Evolutionary conservation across 306 rosid genomes (phyloP).

Genomic region (Cicer cuneatum): DNA sequence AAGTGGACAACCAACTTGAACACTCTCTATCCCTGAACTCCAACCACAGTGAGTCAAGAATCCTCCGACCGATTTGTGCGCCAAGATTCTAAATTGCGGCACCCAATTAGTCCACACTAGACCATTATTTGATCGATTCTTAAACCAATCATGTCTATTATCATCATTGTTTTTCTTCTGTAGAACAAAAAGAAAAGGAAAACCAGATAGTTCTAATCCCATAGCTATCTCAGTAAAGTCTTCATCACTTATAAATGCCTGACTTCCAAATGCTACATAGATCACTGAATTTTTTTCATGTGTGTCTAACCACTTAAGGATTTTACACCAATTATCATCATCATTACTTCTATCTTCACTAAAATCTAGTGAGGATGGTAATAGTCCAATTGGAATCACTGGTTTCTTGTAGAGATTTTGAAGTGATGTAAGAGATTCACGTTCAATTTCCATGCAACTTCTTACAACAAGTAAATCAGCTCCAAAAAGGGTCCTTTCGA

Average conservation of each 20-base stretch:
- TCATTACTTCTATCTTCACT: not conserved
- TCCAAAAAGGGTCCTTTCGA: not conserved
- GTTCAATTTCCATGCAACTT: slow-evolving; percentile 47
- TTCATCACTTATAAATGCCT: slow-evolving; percentile 23
- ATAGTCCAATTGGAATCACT: slow-evolving; percentile 48
- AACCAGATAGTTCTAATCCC: slow-evolving; percentile 25
- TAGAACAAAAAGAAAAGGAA: not conserved
- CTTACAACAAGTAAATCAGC: slow-evolving; percentile 39
- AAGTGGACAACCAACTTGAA: slow-evolving; percentile 27
- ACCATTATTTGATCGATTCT: slow-evolving; percentile 11
- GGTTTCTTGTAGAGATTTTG: slow-evolving; percentile 10
- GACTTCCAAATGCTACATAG: slow-evolving; percentile 48
- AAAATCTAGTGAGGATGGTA: slow-evolving; percentile 33
- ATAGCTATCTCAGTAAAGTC: slow-evolving; percentile 37
- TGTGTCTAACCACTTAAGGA: slow-evolving; percentile 44
- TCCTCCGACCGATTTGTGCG: slow-evolving; percentile 43
- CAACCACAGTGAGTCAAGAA: slow-evolving; percentile 49
- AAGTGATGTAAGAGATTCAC: slow-evolving; percentile 33
- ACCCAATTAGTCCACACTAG: slow-evolving; percentile 40
- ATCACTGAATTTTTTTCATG: not conserved
- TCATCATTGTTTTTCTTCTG: not conserved
- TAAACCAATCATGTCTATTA: slow-evolving; percentile 30
- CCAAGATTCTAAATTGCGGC: slow-evolving; percentile 43
- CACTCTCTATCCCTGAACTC: slow-evolving; percentile 34
- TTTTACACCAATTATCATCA: slow-evolving; percentile 33